Evolutionary conservation across 768 basidiomycete genomes (phyloP), one percentile per base, ranked within the genome.

Genomic region (Lactarius indigo): DNA sequence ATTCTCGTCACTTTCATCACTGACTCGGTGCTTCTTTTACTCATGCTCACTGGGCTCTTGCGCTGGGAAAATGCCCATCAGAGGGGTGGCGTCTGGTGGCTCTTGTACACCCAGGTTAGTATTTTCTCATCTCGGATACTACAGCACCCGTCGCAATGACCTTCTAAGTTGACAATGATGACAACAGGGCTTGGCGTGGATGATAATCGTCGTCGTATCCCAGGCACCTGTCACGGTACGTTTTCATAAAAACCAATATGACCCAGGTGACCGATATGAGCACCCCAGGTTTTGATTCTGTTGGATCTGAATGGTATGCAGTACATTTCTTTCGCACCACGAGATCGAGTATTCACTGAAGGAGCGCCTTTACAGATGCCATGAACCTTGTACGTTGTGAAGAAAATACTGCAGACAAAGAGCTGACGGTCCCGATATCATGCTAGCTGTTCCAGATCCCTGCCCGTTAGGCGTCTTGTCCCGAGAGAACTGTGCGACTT

Each of bases 391-490:
- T 65, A 35, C 5, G 64, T 56, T 65, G 35, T n/a, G 26, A 41
- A 28, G 20, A 57, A 47, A 12, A 39, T 5, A 54, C 50, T 23
- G 20, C 15, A 31, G 28, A 35, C 44, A 33, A 41, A n/a, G 33
- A 47, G 9, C 52, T 28, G 3, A n/a, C 18, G 18, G 3, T n/a
- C 13, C 30, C 30, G 23, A 42, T 26, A 1, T n/a, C n/a, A n/a
- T n/a, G n/a, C n/a, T 31, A 65, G 64, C 60, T 65, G 64, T 60
- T 65, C 39, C n/a, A 23, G 10, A 3, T 54, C 55, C 64, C 64
- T 3, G 39, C 26, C 13, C 6, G 64, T 65, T 26, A 33, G 31
- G 64, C 7, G 50, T 12, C 17, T 33, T 7, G 31, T 28, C 6
- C 3, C n/a, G 13, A 31, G 15, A 5, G 4, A 20, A 3, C 10